Base-by-base conservation (phyloP, 176 grass and related monocot genomes). In the Triticum urartu region DNA sequence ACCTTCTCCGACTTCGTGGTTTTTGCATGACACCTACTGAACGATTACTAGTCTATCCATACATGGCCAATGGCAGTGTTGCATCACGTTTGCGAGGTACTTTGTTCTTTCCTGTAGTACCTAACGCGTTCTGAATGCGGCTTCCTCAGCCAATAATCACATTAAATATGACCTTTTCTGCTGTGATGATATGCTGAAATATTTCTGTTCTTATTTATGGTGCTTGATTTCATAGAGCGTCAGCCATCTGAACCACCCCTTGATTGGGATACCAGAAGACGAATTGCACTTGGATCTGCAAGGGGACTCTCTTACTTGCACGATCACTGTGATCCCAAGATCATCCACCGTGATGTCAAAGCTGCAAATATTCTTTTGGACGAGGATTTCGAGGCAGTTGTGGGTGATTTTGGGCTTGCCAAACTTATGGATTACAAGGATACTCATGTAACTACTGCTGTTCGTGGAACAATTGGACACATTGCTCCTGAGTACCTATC, bases 21-120 rank as follows among this genome's bases (percentile, higher is more conserved):
- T 95, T 92, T 81, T 95, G 93, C 60, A 90, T 95, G 90, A 92
- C 93, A 18, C 93, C 85, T 67, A 92, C 85, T 62, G 93, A 92
- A 74, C 74, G 90, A 40, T 77, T 95, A 72, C 75, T 95, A 36
- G 93, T 95, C 43, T 95, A 92, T 90, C 93, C 93, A 59, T 95
- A 92, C 66, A 95, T 95, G 93, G 90, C 85, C 83, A 95, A 95
- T 60, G 90, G 90, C 52, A 95, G 93, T 88, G 85, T 95, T 56
- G 90, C 90, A 66, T 92, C 93, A 84, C 84, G 87, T 64, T 86
- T 95, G 74, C 88, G 90, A 95, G 93, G 93, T 95, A 95, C 20
- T 84, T 58, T 79, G 9, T 78, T 59, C 62, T 52, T 65, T 30
- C 60, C 13, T 64, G 14, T 15, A 36, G 75, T 81, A 45, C 50